Evolutionary conservation across 2,329 filamentous ascomycete genomes (phyloP), one percentile per base, ranked within the genome.

Genomic region (Whalleya microplaca): DNA sequence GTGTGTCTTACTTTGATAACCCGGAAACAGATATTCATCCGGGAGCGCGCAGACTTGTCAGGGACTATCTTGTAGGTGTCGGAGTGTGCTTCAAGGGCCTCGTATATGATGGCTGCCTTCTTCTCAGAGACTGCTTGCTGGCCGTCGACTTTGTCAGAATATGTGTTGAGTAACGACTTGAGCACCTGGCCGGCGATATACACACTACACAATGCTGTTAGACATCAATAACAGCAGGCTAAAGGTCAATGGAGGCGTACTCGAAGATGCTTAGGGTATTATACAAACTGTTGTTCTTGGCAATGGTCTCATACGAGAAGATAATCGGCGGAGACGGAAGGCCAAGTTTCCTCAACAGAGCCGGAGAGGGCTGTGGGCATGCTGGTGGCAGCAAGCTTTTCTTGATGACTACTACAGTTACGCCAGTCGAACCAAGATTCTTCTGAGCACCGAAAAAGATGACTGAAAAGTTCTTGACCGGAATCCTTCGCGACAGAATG

Each of bases 21-120:
- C 16, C 92, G 81, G 81, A 97, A 97, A 80, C 92, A 97, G 56
- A 98, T 90, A 75, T 98, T 98, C 90, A 98, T 96, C 53, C 92
- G 81, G 66, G 91, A 96, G 54, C 93, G 88, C 2, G 83, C 89
- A 20, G 78, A 78, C 75, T 89, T 90, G 64, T 89, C 83, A 0
- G 92, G 91, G 0, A 97, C 86, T 29, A 97, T 73, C 56, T 78
- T 81, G 77, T 96, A 98, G n/a, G 89, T 76, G 0, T 86, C 77
- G 0, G 90, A 83, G 66, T 90, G 80, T 44, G 84, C 84, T 64
- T 97, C 94, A 7, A 98, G 80, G 0, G 86, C 86, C 1, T 74
- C 78, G 70, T 99, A 98, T 51, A 98, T 86, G 29, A 90, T 71
- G 16, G 83, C 67, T 0, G 94, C 89, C 77, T 98, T 98, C 64